Evolutionary conservation across 1,284 basidiomycete species (phyloP), one percentile per base, ranked within the genome.

Genomic region (Trametes pubescens): DNA sequence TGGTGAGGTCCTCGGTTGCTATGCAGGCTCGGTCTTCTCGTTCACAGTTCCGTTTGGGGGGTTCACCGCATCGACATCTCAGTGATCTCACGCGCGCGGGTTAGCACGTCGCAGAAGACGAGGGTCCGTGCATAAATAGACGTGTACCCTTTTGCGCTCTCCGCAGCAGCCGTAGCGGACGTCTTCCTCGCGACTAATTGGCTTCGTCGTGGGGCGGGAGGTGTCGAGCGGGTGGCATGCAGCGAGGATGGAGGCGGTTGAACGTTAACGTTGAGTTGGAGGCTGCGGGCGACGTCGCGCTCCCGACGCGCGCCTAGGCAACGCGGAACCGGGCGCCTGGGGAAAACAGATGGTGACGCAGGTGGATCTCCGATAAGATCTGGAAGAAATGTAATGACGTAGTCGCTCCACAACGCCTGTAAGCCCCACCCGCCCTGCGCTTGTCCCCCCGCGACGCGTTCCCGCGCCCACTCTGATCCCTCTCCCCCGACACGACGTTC

Each of bases 351-450:
- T 44, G 61, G 61, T 69, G 67, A 69, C 83, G 82, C 72, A 81
- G 81, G 24, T 74, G 80, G 77, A 84, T 84, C 76, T 78, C 81
- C 74, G 83, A 80, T 40, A 79, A 77, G 67, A 79, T 83, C 75
- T 79, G 77, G 64, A 77, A 76, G 55, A 54, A 60, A 62, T 62
- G 62, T 68, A 70, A 76, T 71, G 79, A 73, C 66, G 59, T 66
- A 57, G 44, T 34, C 34, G 65, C 67, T 63, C 67, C 67, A 69
- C 67, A 60, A 69, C 67, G 67, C 57, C 57, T 69, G 55, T 62
- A 52, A 58, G 59, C 63, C 46, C 66, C 64, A 61, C 66, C 49
- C 61, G 57, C 52, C 48, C 40, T 40, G 24, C 35, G 2, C 43
- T 24, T 21, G 44, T 13, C 26, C n/a, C n/a, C 44, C 18, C 37